A percentile compares a stretch with the other conserved stretches of the same genome.
These are phyloP conservation scores for Pistacia vera DNA, from an alignment of 345 rosid genomes.

Conservation along the genomic window DNA sequence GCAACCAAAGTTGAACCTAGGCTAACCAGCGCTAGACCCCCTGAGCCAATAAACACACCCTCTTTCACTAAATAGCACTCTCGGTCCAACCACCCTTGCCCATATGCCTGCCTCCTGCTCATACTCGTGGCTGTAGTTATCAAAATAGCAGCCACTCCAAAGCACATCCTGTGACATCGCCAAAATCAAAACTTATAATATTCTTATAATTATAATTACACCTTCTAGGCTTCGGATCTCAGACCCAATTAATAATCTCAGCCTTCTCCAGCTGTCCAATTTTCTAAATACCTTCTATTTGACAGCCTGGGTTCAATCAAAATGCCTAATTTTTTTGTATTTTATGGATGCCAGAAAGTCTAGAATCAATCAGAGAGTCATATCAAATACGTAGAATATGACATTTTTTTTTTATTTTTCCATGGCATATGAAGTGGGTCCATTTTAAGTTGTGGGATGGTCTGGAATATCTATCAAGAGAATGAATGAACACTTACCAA, in stretches of 20 bases:
- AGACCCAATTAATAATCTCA: background rate
- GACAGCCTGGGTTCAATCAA: background rate
- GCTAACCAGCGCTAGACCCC: conserved; percentile 41
- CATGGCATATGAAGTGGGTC: background rate
- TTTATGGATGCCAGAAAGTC: conserved; percentile 1
- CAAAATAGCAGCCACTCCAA: conserved; percentile 49
- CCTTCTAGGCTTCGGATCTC: conserved; percentile 20
- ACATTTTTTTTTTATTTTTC: background rate
- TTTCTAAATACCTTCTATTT: background rate
- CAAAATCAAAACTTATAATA: background rate
- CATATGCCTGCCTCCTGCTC: conserved; percentile 66
- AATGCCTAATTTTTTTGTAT: background rate
- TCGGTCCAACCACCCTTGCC: conserved; percentile 72
- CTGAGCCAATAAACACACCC: conserved; percentile 61
- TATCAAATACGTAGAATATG: background rate
- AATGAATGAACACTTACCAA: conserved; percentile 47
- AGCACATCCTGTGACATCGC: conserved; percentile 53
- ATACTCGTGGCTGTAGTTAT: conserved; percentile 65
- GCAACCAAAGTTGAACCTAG: conserved; percentile 40
- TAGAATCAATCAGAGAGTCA: background rate
- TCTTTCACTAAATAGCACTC: conserved; percentile 71
- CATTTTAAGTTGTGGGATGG: background rate
- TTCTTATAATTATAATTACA: background rate
- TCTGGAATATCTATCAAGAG: conserved; percentile 4
- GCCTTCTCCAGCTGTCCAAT: conserved; percentile 27